Base-by-base conservation (phyloP, 371 early-diverging fungal genomes). In the Apophysomyces trapeziformis region DNA sequence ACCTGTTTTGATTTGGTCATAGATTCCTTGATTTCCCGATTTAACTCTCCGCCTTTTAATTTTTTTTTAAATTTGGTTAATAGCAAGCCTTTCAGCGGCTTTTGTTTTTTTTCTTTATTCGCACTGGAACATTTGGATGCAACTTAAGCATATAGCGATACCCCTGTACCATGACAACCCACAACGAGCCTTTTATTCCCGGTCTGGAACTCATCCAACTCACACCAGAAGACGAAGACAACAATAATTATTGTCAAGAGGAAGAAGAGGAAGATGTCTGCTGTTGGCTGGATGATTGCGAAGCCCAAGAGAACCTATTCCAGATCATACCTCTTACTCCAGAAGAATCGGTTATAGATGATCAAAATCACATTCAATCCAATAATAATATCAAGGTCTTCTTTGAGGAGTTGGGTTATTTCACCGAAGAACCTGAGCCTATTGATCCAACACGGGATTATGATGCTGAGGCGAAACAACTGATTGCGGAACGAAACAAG, bases 241-340 rank as follows among this genome's bases (percentile, higher is more conserved):
- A 65, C 44, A 36, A 57, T 41, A 58, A 68, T 57, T 63, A 66
- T 37, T 56, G 44, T 60, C 12, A 57, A 26, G 57, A 26, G 32
- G 32, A 45, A 35, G 63, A 71, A 7, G 63, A 65, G 7, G 38
- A 36, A 21, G 61, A 65, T 4, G 35, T n/a, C 2, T 60, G 63
- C 26, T 61, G 65, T 36, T 77, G 75, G 77, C 60, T 80, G 9
- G 76, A 80, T 13, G 80, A 80, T 57, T 73, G 70, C 36, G 77
- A 77, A 44, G 71, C 70, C 38, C 80, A 80, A 68, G 80, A 80
- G 45, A 77, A 77, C 57, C 59, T 77, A 21, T 77, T 77, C 59
- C 70, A 70, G 37, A 77, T 82, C 43, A 3, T 78, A 5, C 69
- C 77, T 7, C 60, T 82, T 18, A 69, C 74, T 38, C 77, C 82